A percentile compares a stretch with the other conserved stretches of the same genome.
phyloP scores from a whole-genome alignment of 2,329 filamentous ascomycete genomes.

The Xylaria sp. region DNA sequence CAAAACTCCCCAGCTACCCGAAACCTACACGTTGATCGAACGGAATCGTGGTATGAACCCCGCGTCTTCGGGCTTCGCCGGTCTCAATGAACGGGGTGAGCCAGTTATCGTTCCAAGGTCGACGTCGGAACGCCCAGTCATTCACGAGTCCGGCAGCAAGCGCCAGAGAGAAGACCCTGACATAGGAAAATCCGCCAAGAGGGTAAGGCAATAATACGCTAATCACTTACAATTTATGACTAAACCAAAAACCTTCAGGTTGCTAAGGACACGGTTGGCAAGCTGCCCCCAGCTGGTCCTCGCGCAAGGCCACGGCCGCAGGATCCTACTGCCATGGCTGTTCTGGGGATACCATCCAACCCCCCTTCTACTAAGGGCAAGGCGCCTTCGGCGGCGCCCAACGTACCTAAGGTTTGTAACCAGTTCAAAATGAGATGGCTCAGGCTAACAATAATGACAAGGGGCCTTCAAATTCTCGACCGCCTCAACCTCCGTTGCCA shows the following conservation, averaged over 20 bases:
- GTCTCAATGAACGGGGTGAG: constrained; percentile 50
- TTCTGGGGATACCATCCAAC: constrained; percentile 43
- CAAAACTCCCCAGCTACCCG: constrained; percentile 44
- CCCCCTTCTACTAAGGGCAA: constrained; percentile 28
- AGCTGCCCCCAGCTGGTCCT: constrained; percentile 44
- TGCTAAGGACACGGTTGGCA: constrained; percentile 38
- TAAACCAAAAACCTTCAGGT: constrained; percentile 38
- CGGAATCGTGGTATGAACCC: constrained; percentile 34
- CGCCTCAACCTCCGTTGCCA: constrained; percentile 35
- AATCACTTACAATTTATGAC: constrained; percentile 13
- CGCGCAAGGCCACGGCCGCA: constrained; percentile 46
- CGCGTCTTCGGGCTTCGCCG: constrained; percentile 38
- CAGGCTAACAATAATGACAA: constrained; percentile 38
- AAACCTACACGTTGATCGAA: constrained; percentile 47
- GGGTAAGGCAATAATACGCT: constrained; percentile 39
- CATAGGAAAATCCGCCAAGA: constrained; percentile 44
- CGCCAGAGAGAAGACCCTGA: constrained; percentile 44
- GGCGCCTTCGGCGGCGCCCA: constrained; percentile 26
- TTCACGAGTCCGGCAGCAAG: constrained; percentile 48
- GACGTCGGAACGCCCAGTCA: constrained; percentile 48
- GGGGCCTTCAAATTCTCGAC: constrained; percentile 41
- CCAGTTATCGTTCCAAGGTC: constrained; percentile 36
- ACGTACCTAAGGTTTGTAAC: constrained; percentile 34
- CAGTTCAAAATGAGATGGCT: neutral
- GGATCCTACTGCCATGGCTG: constrained; percentile 48